These are phyloP conservation scores for Centella asiatica DNA, from an alignment of 129 eudicot species.

Conservation along the genomic window DNA sequence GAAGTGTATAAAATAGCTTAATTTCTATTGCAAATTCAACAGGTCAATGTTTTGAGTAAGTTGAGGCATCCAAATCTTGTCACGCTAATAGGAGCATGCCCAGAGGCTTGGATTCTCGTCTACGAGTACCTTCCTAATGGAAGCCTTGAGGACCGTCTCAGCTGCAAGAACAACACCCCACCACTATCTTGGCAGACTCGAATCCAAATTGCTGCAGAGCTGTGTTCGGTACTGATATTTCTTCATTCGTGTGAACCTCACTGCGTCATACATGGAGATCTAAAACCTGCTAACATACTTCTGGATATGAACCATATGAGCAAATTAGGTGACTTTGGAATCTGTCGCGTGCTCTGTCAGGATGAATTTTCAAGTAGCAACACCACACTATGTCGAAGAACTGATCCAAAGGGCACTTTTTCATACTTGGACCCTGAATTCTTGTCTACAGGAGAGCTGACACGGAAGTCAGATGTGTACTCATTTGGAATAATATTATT, in stretches of 20 bases:
- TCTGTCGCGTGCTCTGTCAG: constrained; percentile 49
- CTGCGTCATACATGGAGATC: constrained; percentile 66
- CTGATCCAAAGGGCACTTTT: constrained; percentile 70
- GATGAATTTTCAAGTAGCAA: constrained; percentile 35
- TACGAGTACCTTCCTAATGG: constrained; percentile 85
- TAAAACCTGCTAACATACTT: constrained; percentile 76
- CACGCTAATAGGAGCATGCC: constrained; percentile 81
- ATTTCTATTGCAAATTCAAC: background rate
- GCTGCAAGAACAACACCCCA: constrained; percentile 69
- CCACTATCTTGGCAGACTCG: constrained; percentile 90
- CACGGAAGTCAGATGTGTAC: constrained; percentile 74
- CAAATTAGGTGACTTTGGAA: constrained; percentile 86
- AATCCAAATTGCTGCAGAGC: constrained; percentile 73
- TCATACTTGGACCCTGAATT: constrained; percentile 84
- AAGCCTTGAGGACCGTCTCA: constrained; percentile 91
- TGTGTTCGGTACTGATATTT: constrained; percentile 79
- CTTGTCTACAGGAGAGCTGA: constrained; percentile 69
- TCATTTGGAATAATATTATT: constrained; percentile 77
- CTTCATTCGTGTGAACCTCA: constrained; percentile 50
- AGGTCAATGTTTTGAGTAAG: constrained; percentile 85
- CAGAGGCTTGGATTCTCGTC: constrained; percentile 58
- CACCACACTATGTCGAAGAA: constrained; percentile 37
- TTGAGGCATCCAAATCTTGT: constrained; percentile 87
- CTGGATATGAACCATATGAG: constrained; percentile 56
- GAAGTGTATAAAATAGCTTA: background rate